These are phyloP conservation scores for Phaeosphaeriaceae sp. DNA, from an alignment of 2,329 filamentous ascomycete species.

Conservation along the genomic window DNA sequence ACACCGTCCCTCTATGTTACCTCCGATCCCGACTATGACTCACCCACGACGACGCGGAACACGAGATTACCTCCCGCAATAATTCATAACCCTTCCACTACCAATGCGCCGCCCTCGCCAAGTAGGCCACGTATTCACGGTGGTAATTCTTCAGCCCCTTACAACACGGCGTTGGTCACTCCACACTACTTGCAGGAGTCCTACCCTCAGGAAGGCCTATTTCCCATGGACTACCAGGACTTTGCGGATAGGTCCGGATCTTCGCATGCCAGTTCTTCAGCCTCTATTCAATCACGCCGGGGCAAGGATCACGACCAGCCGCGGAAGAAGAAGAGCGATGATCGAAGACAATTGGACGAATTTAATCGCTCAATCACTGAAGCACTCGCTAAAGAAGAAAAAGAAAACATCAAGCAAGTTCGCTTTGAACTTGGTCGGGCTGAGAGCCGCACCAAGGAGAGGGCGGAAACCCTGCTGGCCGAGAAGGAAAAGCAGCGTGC, in stretches of 20 bases:
- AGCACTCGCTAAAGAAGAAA: slow-evolving; percentile 17
- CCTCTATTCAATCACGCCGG: slow-evolving; percentile 31
- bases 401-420: slow-evolving; percentile 29
- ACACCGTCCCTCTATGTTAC: slow-evolving; percentile 37
- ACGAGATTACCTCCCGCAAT: slow-evolving; percentile 32
- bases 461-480: slow-evolving; percentile 25
- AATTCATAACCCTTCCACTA: slow-evolving; percentile 34
- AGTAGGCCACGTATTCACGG: slow-evolving; percentile 17
- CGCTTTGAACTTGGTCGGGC: slow-evolving; percentile 34
- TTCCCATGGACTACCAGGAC: slow-evolving; percentile 30
- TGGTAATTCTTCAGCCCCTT: slow-evolving; percentile 19
- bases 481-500: slow-evolving; percentile 28
- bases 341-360: slow-evolving; percentile 32
- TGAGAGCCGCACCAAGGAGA: slow-evolving; percentile 26
- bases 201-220: slow-evolving; percentile 13
- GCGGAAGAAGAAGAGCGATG: slow-evolving; percentile 26
- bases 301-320: slow-evolving; percentile 26
- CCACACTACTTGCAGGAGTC: slow-evolving; percentile 24
- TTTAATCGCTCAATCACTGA: slow-evolving; percentile 25
- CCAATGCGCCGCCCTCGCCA: slow-evolving; percentile 21
- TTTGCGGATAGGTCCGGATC: slow-evolving; percentile 25
- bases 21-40: slow-evolving; percentile 40
- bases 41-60: slow-evolving; percentile 25
- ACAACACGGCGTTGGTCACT: slow-evolving; percentile 25
- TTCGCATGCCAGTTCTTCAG: slow-evolving; percentile 25